Percentiles rank a stretch among this genome's conserved stretches.
These are phyloP conservation scores for Nicotiana noctiflora DNA, from an alignment of 257 asterid genomes.

Conservation along the genomic window DNA sequence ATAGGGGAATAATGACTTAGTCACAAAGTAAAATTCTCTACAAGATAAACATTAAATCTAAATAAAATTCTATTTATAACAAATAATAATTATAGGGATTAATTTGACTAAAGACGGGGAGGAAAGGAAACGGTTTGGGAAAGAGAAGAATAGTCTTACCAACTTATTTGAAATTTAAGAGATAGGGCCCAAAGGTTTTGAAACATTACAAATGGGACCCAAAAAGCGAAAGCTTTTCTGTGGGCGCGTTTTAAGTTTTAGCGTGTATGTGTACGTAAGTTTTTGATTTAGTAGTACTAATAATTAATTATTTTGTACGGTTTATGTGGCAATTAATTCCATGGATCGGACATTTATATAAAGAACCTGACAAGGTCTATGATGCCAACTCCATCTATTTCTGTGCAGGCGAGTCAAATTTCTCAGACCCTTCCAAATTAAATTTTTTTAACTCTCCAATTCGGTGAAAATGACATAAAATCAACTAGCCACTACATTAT, in stretches of 20 bases:
- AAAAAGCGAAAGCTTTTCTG: neutral
- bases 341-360: slow-evolving; percentile 8
- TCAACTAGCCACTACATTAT: slow-evolving; percentile 8
- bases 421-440: slow-evolving; percentile 19
- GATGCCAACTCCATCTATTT: slow-evolving; percentile 16
- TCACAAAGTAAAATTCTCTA: too few species aligned
- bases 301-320: neutral
- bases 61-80: too few species aligned
- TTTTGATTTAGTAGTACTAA: neutral
- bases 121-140: neutral
- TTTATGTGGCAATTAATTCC: neutral
- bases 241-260: neutral
- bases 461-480: slow-evolving; percentile 39
- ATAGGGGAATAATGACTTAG: too few species aligned
- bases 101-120: neutral
- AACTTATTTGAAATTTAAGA: slow-evolving; percentile 26
- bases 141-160: slow-evolving; percentile 14
- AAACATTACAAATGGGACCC: slow-evolving; percentile 14
- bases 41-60: too few species aligned
- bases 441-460: slow-evolving; percentile 20
- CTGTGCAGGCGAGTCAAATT: slow-evolving; percentile 57
- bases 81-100: neutral
- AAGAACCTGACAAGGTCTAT: slow-evolving; percentile 35
- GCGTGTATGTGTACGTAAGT: neutral
- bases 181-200: slow-evolving; percentile 7